phyloP scores from a whole-genome alignment of 441 rosid species.

The Erodium trifolium region DNA sequence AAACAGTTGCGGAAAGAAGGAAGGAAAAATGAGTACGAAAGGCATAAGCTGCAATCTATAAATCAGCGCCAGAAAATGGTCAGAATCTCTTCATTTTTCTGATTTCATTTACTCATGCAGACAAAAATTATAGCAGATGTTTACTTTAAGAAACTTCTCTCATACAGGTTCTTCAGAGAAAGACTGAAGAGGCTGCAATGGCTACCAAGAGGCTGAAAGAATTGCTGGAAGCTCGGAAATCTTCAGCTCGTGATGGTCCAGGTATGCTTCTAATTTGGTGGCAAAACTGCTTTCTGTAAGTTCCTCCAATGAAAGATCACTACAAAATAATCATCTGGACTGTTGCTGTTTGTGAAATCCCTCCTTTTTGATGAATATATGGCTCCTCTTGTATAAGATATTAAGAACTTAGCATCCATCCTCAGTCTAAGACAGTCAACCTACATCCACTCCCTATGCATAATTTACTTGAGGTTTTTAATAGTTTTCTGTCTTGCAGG shows the following conservation, averaged over 20 bases:
- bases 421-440: too few species aligned
- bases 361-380: conserved; percentile 9
- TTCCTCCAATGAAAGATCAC: not conserved
- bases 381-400: conserved; percentile 10
- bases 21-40: conserved; percentile 90
- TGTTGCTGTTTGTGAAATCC: not conserved
- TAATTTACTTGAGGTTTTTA: too few species aligned
- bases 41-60: conserved; percentile 92
- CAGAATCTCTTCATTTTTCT: conserved; percentile 19
- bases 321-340: not conserved
- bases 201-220: conserved; percentile 96
- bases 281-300: not conserved
- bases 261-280: conserved; percentile 29
- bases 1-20: conserved; percentile 88
- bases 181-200: conserved; percentile 99
- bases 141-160: conserved; percentile 16
- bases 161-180: conserved; percentile 92
- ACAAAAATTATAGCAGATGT: conserved; percentile 1
- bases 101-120: not conserved
- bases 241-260: conserved; percentile 61
- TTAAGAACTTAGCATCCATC: not conserved
- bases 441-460: too few species aligned
- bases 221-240: conserved; percentile 90
- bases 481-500: conserved; percentile 36
- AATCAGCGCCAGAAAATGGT: conserved; percentile 99